Evolutionary conservation across 805 yeast species (phyloP).

Genomic region (Blastobotrys robertii): DNA sequence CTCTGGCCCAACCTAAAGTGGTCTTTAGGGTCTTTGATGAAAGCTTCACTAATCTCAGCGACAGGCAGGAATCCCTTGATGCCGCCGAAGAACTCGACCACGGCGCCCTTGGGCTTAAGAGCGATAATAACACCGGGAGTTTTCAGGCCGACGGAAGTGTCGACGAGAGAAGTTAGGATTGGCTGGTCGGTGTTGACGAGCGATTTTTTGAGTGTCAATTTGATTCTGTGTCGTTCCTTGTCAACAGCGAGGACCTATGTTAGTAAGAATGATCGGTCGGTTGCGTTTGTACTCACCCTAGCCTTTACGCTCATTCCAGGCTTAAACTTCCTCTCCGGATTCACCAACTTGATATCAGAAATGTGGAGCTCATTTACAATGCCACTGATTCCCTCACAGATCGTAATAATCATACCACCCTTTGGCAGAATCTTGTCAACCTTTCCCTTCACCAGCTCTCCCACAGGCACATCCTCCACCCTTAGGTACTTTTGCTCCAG

Average conservation of each 20-base stretch:
- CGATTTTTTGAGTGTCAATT: conserved; percentile 73
- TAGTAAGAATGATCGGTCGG: conserved; percentile 2
- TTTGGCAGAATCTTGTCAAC: conserved; percentile 48
- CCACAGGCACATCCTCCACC: conserved; percentile 64
- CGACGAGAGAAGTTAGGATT: conserved; percentile 36
- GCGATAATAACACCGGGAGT: conserved; percentile 67
- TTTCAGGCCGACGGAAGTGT: conserved; percentile 43
- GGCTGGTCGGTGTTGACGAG: conserved; percentile 46
- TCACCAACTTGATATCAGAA: conserved; percentile 71
- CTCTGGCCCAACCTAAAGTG: conserved; percentile 80
- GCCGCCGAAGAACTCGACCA: conserved; percentile 74
- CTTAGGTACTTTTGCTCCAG: conserved; percentile 59
- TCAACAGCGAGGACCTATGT: conserved; percentile 22
- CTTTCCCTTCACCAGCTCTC: conserved; percentile 49
- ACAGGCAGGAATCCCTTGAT: conserved; percentile 75
- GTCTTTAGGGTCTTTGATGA: conserved; percentile 66
- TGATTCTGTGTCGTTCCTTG: conserved; percentile 36
- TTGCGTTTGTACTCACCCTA: conserved; percentile 48
- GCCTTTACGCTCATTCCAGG: conserved; percentile 74
- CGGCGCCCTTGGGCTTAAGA: conserved; percentile 67
- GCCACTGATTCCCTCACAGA: conserved; percentile 57
- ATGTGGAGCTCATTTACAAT: conserved; percentile 66
- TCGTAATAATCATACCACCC: conserved; percentile 56
- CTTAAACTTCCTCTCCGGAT: conserved; percentile 90
- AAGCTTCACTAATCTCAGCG: conserved; percentile 83